These are phyloP conservation scores for Fusarium euwallaceae DNA, from an alignment of 2,329 filamentous ascomycete genomes.

Conservation along the genomic window DNA sequence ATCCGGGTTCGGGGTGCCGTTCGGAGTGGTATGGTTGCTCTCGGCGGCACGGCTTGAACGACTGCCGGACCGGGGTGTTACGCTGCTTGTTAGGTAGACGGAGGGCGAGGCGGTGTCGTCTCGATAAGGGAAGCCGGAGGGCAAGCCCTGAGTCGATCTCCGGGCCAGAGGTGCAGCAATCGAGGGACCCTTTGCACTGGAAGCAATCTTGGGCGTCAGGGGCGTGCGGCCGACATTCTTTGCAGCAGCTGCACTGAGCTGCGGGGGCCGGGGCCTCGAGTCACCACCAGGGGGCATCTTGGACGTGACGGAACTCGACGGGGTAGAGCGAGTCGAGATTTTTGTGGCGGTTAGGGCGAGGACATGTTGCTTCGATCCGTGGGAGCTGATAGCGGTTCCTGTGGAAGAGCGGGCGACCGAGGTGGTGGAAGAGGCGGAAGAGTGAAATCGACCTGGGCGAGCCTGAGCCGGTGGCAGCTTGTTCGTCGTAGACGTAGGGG, in stretches of 20 bases:
- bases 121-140: constrained; percentile 23
- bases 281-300: constrained; percentile 64
- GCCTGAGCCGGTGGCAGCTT: constrained; percentile 19
- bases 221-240: constrained; percentile 65
- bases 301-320: constrained; percentile 43
- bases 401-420: constrained; percentile 34
- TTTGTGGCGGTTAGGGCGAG: constrained; percentile 49
- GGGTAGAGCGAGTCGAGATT: constrained; percentile 45
- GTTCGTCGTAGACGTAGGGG: constrained; percentile 29
- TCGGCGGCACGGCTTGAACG: constrained; percentile 76
- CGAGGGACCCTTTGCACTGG: constrained; percentile 53
- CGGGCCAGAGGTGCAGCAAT: constrained; percentile 59
- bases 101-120: constrained; percentile 28
- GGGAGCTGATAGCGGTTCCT: constrained; percentile 36
- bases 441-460: constrained; percentile 38
- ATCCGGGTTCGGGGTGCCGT: constrained; percentile 67
- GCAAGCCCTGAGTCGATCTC: constrained; percentile 48
- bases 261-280: constrained; percentile 75
- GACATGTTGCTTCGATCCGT: constrained; percentile 47
- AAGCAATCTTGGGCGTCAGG: constrained; percentile 68
- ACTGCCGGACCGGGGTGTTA: constrained; percentile 83
- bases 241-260: constrained; percentile 72
- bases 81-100: constrained; percentile 71
- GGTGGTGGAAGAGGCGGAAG: constrained; percentile 39
- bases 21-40: constrained; percentile 76